These are phyloP conservation scores for Solanum sitiens DNA, from an alignment of 257 asterid species.

Conservation along the genomic window DNA sequence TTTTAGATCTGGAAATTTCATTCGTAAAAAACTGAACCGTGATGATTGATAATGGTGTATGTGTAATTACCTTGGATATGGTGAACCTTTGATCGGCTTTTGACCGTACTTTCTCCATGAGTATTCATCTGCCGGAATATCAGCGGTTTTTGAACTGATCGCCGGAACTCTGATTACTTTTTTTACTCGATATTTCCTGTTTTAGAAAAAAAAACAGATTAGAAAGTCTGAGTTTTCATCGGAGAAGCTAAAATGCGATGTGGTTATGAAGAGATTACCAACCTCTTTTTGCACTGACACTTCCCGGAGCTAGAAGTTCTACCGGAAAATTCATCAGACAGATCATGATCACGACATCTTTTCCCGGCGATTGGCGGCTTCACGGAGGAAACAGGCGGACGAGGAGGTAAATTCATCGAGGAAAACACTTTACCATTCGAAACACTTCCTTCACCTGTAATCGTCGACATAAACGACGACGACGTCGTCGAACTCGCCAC, in stretches of 20 bases:
- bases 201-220: not conserved
- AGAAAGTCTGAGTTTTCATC: not conserved
- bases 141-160: slow-evolving; percentile 27
- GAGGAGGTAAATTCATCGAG: slow-evolving; percentile 23
- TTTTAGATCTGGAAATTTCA: not conserved
- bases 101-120: slow-evolving; percentile 38
- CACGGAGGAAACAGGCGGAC: slow-evolving; percentile 32
- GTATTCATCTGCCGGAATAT: slow-evolving; percentile 35
- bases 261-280: not conserved
- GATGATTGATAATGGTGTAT: not conserved
- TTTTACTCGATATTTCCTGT: slow-evolving; percentile 21
- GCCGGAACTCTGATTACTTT: slow-evolving; percentile 35
- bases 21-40: not conserved
- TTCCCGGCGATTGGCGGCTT: slow-evolving; percentile 61
- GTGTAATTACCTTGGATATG: slow-evolving; percentile 16
- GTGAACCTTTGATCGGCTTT: slow-evolving; percentile 35
- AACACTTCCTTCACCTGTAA: slow-evolving; percentile 82
- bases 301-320: slow-evolving; percentile 36
- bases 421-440: slow-evolving; percentile 51
- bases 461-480: slow-evolving; percentile 44
- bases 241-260: not conserved
- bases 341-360: slow-evolving; percentile 62
- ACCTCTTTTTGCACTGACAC: slow-evolving; percentile 82
- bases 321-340: slow-evolving; percentile 44
- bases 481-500: slow-evolving; percentile 33